Evolutionary conservation across 139 green algal genomes (phyloP).

Genomic region (Haematococcus lacustris): DNA sequence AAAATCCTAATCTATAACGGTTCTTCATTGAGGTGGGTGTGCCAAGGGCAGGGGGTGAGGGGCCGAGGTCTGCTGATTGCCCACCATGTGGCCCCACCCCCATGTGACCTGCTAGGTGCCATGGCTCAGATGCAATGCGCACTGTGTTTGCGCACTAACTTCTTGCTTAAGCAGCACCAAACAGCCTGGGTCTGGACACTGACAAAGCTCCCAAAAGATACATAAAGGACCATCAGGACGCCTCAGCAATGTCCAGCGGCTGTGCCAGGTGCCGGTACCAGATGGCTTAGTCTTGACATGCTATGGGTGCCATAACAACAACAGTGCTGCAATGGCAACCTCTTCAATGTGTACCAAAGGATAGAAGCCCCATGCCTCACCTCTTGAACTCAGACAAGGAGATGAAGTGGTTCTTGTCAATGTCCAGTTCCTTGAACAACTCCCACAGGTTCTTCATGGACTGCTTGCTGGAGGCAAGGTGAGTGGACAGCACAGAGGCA

Average conservation of each 20-base stretch:
- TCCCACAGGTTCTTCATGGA: slow-evolving; percentile 4
- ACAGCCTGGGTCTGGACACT: no score
- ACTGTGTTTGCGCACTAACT: no score
- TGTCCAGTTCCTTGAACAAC: not conserved
- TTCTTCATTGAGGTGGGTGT: no score
- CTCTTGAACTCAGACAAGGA: slow-evolving; percentile 4
- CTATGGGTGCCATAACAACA: not conserved
- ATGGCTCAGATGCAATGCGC: no score
- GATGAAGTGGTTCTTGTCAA: not conserved
- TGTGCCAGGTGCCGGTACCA: not conserved
- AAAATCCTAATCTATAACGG: no score
- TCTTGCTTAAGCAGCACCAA: no score
- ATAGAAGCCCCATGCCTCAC: no score
- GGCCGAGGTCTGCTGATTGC: no score
- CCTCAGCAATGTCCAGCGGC: not conserved
- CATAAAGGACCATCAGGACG: not conserved
- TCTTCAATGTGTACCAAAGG: no score
- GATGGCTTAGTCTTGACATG: not conserved
- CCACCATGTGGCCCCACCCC: no score
- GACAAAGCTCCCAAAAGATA: not conserved
- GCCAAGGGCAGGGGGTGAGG: no score
- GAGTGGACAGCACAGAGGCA: not conserved
- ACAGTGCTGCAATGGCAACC: not conserved
- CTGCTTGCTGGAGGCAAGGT: not conserved
- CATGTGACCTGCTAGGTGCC: no score